These are phyloP conservation scores for Gossypium gossypioides DNA, from an alignment of 441 rosid species.

Conservation along the genomic window DNA sequence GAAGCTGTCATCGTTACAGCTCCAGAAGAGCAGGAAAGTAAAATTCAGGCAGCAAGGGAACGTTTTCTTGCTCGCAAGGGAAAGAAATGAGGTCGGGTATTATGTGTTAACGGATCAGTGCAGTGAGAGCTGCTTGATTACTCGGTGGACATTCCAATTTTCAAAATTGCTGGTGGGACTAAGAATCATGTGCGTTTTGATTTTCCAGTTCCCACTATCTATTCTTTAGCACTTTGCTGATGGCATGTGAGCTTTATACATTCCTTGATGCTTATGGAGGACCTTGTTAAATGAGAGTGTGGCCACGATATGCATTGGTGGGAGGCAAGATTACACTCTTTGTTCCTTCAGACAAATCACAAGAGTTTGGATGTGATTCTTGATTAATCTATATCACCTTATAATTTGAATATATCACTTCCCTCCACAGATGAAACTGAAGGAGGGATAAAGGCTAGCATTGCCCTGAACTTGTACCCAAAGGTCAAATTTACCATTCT, in stretches of 20 bases:
- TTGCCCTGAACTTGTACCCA: background rate
- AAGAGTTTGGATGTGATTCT: background rate
- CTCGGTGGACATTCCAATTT: constrained; percentile 3
- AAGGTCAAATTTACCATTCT: background rate
- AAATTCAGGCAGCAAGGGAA: constrained; percentile 76
- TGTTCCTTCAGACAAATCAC: background rate
- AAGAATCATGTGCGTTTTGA: background rate
- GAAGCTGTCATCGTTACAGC: constrained; percentile 18
- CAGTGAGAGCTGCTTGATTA: background rate
- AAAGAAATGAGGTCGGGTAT: constrained; percentile 29
- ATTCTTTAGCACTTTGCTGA: background rate
- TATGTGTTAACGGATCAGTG: background rate
- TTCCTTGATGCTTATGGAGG: background rate
- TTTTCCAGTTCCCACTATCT: background rate
- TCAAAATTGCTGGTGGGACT: background rate
- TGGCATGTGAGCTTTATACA: background rate
- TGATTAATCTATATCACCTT: background rate
- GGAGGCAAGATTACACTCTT: background rate
- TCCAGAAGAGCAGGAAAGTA: constrained; percentile 37
- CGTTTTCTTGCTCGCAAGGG: constrained; percentile 83
- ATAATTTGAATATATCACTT: background rate
- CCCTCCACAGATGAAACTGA: background rate
- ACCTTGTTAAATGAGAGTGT: background rate
- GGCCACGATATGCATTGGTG: background rate
- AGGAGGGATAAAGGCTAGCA: background rate